Evolutionary conservation across 306 rosid genomes (phyloP).

Genomic region (Hippophae gyantsensis): DNA sequence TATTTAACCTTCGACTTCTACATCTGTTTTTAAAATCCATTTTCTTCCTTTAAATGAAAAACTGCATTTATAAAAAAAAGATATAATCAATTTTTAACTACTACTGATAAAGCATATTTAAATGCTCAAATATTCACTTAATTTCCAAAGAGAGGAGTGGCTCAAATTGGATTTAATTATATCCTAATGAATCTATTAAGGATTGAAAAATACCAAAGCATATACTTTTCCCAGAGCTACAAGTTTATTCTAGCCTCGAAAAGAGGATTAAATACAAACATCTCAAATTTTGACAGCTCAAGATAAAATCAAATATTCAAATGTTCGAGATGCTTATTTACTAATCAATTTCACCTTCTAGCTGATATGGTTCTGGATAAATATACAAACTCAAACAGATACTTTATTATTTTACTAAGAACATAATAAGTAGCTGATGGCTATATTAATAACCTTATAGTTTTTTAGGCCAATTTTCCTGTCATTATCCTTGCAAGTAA

Average conservation of each 20-base stretch:
- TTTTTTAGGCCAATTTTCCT: not conserved
- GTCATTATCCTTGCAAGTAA: too few relatives aligned
- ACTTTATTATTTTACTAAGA: not conserved
- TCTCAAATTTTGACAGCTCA: not conserved
- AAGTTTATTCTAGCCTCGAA: not conserved
- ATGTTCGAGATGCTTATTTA: conserved; percentile 27
- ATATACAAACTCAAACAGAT: not conserved
- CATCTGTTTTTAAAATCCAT: conserved; percentile 31
- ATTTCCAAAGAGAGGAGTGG: conserved; percentile 6
- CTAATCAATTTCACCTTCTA: conserved; percentile 4
- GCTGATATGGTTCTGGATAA: conserved; percentile 16
- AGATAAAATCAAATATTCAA: not conserved
- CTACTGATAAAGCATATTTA: conserved; percentile 2
- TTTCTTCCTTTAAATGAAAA: conserved; percentile 17
- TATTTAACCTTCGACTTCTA: conserved; percentile 31
- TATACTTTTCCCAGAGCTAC: not conserved
- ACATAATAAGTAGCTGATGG: not conserved
- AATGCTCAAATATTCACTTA: conserved; percentile 5
- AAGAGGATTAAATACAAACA: not conserved
- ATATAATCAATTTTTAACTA: not conserved
- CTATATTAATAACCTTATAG: not conserved
- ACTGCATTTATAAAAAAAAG: not conserved
- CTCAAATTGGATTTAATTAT: not conserved
- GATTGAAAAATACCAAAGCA: not conserved
- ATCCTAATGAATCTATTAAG: not conserved